A percentile compares a stretch with the other conserved stretches of the same genome.
Evolutionary conservation across 148 eudicot species (phyloP).

Genomic region (Oxyria digyna): DNA sequence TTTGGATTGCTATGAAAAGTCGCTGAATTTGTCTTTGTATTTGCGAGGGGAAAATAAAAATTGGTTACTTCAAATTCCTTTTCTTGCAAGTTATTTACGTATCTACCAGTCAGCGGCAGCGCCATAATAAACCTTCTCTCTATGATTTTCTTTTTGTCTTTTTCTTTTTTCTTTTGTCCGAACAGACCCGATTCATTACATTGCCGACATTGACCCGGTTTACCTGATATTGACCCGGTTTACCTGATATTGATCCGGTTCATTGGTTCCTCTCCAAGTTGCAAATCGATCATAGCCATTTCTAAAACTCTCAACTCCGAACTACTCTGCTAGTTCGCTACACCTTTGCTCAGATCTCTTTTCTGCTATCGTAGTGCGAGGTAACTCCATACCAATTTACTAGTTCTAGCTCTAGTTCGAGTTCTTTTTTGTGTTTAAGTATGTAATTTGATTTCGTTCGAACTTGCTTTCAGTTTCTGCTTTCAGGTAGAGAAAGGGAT

Average conservation of each 20-base stretch:
- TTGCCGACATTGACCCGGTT: too few species aligned
- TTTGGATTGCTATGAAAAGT: neutral
- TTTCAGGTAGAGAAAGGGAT: neutral
- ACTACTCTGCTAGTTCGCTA: neutral
- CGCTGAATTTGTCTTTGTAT: slow-evolving; percentile 1
- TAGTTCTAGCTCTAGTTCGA: neutral
- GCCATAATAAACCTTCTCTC: neutral
- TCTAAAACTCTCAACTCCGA: too few species aligned
- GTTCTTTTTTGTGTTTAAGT: neutral
- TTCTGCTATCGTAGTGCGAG: neutral
- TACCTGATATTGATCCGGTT: too few species aligned
- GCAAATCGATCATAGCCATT: neutral
- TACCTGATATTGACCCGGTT: too few species aligned
- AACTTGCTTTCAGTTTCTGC: neutral
- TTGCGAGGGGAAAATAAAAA: neutral
- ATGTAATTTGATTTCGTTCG: neutral
- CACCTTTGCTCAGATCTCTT: neutral
- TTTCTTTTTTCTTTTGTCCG: neutral
- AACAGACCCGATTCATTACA: too few species aligned
- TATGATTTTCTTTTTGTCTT: neutral
- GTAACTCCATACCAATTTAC: neutral
- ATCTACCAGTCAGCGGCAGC: slow-evolving; percentile 4
- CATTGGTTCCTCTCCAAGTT: neutral
- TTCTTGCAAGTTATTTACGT: neutral
- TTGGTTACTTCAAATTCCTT: neutral